Evolutionary conservation across 192 early-diverging fungal genomes (phyloP), one percentile per base, ranked within the genome.

Genomic region (Martensiomyces pterosporus): DNA sequence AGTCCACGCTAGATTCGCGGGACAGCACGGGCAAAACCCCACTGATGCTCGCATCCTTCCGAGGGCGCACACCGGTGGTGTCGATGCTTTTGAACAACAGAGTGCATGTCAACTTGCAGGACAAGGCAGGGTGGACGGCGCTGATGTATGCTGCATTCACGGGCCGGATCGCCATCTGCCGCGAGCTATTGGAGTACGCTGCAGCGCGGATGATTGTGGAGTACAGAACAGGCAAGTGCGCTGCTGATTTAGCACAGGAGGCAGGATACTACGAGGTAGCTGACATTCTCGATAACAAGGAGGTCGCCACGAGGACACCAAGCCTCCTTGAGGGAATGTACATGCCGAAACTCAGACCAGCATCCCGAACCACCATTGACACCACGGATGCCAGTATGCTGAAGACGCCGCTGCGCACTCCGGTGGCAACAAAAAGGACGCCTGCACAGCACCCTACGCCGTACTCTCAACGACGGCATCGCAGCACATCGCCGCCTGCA

Each of bases 81-180:
- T 55, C 48, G 10, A 19, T 33, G 15, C 49, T 71, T 4, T 48
- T 71, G 16, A 33, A 9, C 16, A 16, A 24, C 23, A n/a, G 45
- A 6, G 59, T 56, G 14, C 41, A 38, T 1, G 52, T 60, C 9
- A 57, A 71, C 38, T 40, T 29, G 9, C 56, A 60, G n/a, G 68
- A 71, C 50, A 47, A 24, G 10, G 24, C 39, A 10, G 68, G 68
- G 4, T 71, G 68, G 68, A 64, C 68, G 4, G 60, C 68, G 2
- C 41, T 71, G 8, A 71, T 71, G 68, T 71, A 60, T 36, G 68
- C 68, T 0, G 68, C 68, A 2, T 71, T 55, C 18, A 59, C 68
- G 3, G 68, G 68, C 13, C 68, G 68, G 26, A 55, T 71, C 7
- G 68, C 61, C 7, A 71, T 71, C 3, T 71, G 68, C 33, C 68